A percentile compares a stretch with the other conserved stretches of the same genome.
Evolutionary conservation across 116 monocot genomes (phyloP).

Genomic region (Iris pallida): DNA sequence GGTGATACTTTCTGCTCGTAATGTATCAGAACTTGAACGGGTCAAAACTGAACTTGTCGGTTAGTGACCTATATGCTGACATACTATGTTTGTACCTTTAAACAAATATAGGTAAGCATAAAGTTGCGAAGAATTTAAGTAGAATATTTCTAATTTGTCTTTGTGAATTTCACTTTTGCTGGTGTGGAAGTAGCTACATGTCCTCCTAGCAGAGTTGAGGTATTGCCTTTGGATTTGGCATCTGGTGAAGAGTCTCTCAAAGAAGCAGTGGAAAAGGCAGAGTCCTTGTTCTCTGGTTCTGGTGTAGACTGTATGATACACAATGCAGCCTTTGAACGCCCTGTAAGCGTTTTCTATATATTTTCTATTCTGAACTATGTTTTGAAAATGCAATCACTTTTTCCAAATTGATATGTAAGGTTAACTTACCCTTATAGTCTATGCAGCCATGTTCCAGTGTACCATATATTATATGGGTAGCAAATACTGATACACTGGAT

Average conservation of each 20-base stretch:
- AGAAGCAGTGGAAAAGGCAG: slow-evolving; percentile 68
- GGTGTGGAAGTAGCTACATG: slow-evolving; percentile 42
- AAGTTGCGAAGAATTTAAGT: neutral
- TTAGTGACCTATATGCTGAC: slow-evolving; percentile 6
- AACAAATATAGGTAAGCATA: neutral
- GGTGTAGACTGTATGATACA: slow-evolving; percentile 95
- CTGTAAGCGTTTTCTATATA: slow-evolving; percentile 38
- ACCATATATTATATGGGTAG: too few species aligned
- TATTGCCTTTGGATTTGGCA: slow-evolving; percentile 82
- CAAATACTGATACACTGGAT: too few species aligned
- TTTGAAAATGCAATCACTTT: too few species aligned
- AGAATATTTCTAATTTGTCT: neutral
- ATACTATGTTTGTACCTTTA: neutral
- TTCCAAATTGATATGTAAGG: too few species aligned
- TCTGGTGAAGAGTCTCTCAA: slow-evolving; percentile 58
- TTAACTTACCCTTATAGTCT: too few species aligned
- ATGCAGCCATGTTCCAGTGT: too few species aligned
- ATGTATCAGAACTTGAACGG: slow-evolving; percentile 74
- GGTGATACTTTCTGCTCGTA: slow-evolving; percentile 92
- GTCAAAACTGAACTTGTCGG: slow-evolving; percentile 74
- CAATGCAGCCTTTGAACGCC: slow-evolving; percentile 96
- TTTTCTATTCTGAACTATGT: too few species aligned
- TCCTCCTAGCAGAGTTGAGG: slow-evolving; percentile 47
- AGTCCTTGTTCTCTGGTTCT: slow-evolving; percentile 63
- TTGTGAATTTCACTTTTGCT: neutral